phyloP scores from a whole-genome alignment of 2,329 filamentous ascomycete species.

The Arthrobotrys megalospora region DNA sequence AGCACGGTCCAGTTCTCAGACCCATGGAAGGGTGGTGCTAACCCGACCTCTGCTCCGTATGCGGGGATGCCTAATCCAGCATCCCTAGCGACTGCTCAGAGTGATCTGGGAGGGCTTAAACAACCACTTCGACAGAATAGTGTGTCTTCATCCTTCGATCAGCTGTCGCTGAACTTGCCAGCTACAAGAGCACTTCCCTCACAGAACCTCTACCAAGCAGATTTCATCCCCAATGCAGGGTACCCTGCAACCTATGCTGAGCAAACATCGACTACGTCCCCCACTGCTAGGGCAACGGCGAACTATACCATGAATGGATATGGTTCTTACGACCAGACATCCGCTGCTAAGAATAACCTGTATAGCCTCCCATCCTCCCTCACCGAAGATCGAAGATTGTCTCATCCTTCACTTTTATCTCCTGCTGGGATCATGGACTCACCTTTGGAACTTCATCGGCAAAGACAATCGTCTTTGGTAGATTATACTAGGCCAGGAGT shows the following conservation, averaged over 20 bases:
- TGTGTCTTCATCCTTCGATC: conserved; percentile 61
- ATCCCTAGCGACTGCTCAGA: conserved; percentile 28
- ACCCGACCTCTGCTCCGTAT: conserved; percentile 43
- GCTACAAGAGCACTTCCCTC: conserved; percentile 53
- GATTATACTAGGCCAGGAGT: conserved; percentile 71
- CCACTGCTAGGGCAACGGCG: conserved; percentile 41
- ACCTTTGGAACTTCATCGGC: conserved; percentile 64
- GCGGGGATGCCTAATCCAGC: conserved; percentile 37
- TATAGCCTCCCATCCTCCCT: conserved; percentile 61
- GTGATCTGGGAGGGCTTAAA: conserved; percentile 43
- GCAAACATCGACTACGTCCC: conserved; percentile 39
- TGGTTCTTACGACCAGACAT: conserved; percentile 51
- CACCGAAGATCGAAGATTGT: conserved; percentile 77
- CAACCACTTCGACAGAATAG: conserved; percentile 56
- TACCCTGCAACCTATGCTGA: conserved; percentile 49
- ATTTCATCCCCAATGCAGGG: conserved; percentile 46
- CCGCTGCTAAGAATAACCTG: conserved; percentile 54
- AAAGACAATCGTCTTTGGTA: conserved; percentile 76
- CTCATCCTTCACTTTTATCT: conserved; percentile 84
- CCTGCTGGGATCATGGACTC: conserved; percentile 67
- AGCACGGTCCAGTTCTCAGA: conserved; percentile 54
- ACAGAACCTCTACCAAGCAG: conserved; percentile 52
- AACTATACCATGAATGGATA: conserved; percentile 42
- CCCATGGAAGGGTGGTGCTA: conserved; percentile 50
- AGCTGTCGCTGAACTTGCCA: conserved; percentile 46